These are phyloP conservation scores for Westerdykella ornata DNA, from an alignment of 2,329 filamentous ascomycete species.

Conservation along the genomic window DNA sequence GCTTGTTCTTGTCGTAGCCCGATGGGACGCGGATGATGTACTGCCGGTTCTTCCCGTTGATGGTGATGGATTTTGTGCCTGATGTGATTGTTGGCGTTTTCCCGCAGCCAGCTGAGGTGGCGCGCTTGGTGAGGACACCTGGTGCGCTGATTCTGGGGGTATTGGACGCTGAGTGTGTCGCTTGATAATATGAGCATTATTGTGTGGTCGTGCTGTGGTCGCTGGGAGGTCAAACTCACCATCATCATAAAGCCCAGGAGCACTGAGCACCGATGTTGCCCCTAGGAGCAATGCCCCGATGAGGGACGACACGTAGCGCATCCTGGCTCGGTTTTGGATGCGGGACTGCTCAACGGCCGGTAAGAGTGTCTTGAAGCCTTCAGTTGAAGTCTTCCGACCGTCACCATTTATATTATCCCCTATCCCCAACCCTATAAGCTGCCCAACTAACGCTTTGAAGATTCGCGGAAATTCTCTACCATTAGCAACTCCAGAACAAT, in stretches of 20 bases:
- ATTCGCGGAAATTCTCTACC: too few species aligned
- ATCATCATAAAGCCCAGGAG: slow-evolving; percentile 4
- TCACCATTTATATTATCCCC: too few species aligned
- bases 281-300: slow-evolving; percentile 7
- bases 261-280: slow-evolving; percentile 6
- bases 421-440: too few species aligned
- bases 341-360: too few species aligned
- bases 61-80: slow-evolving; percentile 11
- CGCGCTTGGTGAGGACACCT: slow-evolving; percentile 5
- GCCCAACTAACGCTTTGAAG: too few species aligned
- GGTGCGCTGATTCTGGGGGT: not conserved
- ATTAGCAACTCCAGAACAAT: too few species aligned
- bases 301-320: slow-evolving; percentile 5
- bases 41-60: slow-evolving; percentile 37
- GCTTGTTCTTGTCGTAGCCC: slow-evolving; percentile 37
- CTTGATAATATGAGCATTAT: not conserved
- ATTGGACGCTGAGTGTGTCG: not conserved
- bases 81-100: slow-evolving; percentile 12
- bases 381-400: too few species aligned
- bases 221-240: slow-evolving; percentile 2
- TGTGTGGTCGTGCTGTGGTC: not conserved
- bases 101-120: slow-evolving; percentile 11
- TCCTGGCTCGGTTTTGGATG: not conserved
- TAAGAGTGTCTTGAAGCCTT: too few species aligned
- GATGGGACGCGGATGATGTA: slow-evolving; percentile 39